Conservation (phyloP, 257 asterid genomes). For the Echites panduratus region DNA sequence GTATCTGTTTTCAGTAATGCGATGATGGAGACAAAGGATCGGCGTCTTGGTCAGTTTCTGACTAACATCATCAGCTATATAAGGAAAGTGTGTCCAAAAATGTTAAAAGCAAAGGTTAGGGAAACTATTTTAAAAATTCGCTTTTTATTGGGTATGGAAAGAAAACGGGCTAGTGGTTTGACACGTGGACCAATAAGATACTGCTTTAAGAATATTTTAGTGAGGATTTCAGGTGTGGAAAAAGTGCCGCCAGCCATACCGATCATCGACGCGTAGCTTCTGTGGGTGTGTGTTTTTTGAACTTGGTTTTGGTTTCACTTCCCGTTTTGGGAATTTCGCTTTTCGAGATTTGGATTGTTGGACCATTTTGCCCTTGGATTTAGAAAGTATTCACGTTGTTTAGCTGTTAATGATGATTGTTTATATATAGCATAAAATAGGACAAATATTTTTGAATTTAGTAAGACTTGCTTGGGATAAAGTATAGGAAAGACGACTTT, state of each 20-base stretch:
- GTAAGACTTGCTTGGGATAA: not conserved
- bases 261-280: conserved; percentile 33
- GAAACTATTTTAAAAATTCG: not conserved
- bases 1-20: not conserved
- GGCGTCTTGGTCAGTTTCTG: conserved; percentile 24
- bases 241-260: conserved; percentile 24
- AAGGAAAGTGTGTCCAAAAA: conserved; percentile 30
- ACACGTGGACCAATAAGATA: conserved; percentile 6
- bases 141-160: not conserved
- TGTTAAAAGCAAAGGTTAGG: conserved; percentile 5
- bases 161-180: conserved; percentile 9
- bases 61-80: conserved; percentile 21
- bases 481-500: not conserved
- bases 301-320: conserved; percentile 8
- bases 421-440: not conserved
- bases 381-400: not conserved
- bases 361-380: conserved; percentile 28
- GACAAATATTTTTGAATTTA: not conserved
- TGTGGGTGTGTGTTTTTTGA: not conserved
- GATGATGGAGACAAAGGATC: conserved; percentile 29
- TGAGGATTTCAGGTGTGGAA: not conserved
- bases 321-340: conserved; percentile 24
- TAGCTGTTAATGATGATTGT: not conserved
- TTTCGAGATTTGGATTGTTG: conserved; percentile 9
- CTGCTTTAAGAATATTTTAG: not conserved